phyloP scores from a whole-genome alignment of 352 stramenopile species.

The Globisporangium cystogenes region DNA sequence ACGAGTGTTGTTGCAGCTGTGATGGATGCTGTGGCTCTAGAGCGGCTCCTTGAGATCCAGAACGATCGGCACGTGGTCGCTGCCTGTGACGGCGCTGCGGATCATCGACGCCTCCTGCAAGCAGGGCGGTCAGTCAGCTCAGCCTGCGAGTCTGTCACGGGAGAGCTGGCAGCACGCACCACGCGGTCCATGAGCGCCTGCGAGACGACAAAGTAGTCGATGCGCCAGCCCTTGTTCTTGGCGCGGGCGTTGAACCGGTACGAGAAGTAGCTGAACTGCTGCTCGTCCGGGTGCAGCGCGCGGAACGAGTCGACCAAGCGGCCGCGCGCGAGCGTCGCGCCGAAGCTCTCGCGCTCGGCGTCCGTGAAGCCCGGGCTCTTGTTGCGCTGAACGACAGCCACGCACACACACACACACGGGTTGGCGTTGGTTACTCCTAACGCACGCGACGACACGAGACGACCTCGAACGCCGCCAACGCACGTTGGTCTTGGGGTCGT shows the following conservation, averaged over 20 bases:
- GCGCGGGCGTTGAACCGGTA: slow-evolving; percentile 73
- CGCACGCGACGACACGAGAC: too few species aligned
- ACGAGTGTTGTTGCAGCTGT: too few species aligned
- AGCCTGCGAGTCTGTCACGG: too few species aligned
- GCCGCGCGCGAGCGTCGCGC: slow-evolving; percentile 41
- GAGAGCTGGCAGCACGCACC: slow-evolving; percentile 34
- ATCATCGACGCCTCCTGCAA: slow-evolving; percentile 52
- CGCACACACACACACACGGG: too few species aligned
- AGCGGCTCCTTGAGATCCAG: slow-evolving; percentile 38
- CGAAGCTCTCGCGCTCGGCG: slow-evolving; percentile 73
- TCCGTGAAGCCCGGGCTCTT: slow-evolving; percentile 78
- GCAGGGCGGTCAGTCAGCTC: too few species aligned
- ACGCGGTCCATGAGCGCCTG: slow-evolving; percentile 46
- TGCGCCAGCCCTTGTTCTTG: slow-evolving; percentile 85
- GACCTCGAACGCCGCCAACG: too few species aligned
- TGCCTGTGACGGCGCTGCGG: slow-evolving; percentile 52
- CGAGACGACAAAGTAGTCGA: slow-evolving; percentile 84
- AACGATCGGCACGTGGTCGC: slow-evolving; percentile 76
- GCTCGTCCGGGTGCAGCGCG: slow-evolving; percentile 48
- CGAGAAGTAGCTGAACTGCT: slow-evolving; percentile 78
- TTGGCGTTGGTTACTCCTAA: too few species aligned
- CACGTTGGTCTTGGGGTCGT: slow-evolving; percentile 81
- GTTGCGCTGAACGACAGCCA: slow-evolving; percentile 28
- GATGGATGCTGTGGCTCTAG: neutral
- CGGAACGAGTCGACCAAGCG: slow-evolving; percentile 81